Evolutionary conservation across 2,329 filamentous ascomycete species (phyloP), one percentile per base, ranked within the genome.

Genomic region (Neofusicoccum parvum): DNA sequence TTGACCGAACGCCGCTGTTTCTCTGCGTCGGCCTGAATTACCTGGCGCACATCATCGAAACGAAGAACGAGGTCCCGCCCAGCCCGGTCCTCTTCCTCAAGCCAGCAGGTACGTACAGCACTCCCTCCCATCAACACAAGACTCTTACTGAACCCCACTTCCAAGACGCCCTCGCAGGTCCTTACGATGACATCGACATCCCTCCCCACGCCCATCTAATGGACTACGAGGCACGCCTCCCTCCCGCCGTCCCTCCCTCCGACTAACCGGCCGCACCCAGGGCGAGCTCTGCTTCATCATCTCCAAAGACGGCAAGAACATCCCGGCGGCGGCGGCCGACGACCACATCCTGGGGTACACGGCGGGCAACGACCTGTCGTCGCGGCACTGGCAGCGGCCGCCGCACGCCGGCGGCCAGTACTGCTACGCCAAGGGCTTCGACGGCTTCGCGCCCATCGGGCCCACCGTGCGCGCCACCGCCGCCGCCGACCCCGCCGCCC

Each of bases 11-110:
- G 82, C 84, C 65, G 92, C 46, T 49, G 17, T 23, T 20, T 95
- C 72, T 89, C 87, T 69, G 80, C 78, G 88, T 98, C 75, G 95
- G 98, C 80, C 94, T 92, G 36, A 86, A 86, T 69, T 98, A 95
- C 80, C 78, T 86, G 67, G 83, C 82, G 41, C 89, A 89, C 74
- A 76, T 95, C 68, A 80, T 90, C 65, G 86, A 88, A 66, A 74
- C 81, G 70, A 73, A 77, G 37, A 69, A 67, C 46, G 34, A 74
- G 69, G 32, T 43, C 3, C 56, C 56, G 5, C 53, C 78, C 72
- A 78, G 68, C 73, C 80, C 50, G 14, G 46, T 49, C 34, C 72
- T 77, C 68, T 77, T 77, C 69, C 75, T 70, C 62, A 78, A 78
- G 56, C 75, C 75, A 17, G 69, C 72, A 50, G 74, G 76, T 56